phyloP scores from a whole-genome alignment of 345 rosid species.

The Sisymbrium altissimum region DNA sequence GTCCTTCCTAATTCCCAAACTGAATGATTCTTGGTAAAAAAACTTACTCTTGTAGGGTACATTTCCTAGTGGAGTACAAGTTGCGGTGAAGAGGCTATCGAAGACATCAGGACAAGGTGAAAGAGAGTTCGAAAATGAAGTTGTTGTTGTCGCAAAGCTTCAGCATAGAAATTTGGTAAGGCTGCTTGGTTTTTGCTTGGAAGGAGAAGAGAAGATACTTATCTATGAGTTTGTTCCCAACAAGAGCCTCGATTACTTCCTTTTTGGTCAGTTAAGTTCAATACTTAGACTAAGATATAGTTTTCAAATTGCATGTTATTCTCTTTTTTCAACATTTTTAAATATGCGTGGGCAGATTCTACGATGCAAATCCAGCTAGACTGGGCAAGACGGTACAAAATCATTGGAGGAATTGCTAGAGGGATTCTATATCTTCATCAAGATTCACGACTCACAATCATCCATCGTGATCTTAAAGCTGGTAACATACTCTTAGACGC shows the following conservation, averaged over 20 bases:
- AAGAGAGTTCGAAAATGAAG: slow-evolving; percentile 9
- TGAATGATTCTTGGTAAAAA: too few relatives aligned
- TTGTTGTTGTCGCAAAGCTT: slow-evolving; percentile 11
- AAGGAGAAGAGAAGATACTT: slow-evolving; percentile 9
- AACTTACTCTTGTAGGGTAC: background rate
- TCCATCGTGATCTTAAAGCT: slow-evolving; percentile 41
- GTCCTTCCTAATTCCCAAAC: too few relatives aligned
- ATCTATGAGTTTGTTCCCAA: slow-evolving; percentile 3
- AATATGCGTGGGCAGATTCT: slow-evolving; percentile 16
- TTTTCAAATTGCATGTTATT: background rate
- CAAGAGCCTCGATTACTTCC: slow-evolving; percentile 9
- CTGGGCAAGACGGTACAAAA: slow-evolving; percentile 34
- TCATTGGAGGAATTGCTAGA: slow-evolving; percentile 44
- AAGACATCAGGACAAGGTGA: slow-evolving; percentile 15
- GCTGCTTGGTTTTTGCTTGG: background rate
- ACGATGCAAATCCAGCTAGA: slow-evolving; percentile 9
- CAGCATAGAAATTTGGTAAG: background rate
- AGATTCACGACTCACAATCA: slow-evolving; percentile 43
- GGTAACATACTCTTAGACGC: slow-evolving; percentile 44
- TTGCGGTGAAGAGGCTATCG: slow-evolving; percentile 2
- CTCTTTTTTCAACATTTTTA: background rate
- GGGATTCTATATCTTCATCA: slow-evolving; percentile 39
- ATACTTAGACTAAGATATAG: background rate
- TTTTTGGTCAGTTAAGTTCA: background rate
- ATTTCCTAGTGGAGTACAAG: background rate